phyloP scores from a whole-genome alignment of 768 basidiomycete genomes.

The Suillus ampliporus region DNA sequence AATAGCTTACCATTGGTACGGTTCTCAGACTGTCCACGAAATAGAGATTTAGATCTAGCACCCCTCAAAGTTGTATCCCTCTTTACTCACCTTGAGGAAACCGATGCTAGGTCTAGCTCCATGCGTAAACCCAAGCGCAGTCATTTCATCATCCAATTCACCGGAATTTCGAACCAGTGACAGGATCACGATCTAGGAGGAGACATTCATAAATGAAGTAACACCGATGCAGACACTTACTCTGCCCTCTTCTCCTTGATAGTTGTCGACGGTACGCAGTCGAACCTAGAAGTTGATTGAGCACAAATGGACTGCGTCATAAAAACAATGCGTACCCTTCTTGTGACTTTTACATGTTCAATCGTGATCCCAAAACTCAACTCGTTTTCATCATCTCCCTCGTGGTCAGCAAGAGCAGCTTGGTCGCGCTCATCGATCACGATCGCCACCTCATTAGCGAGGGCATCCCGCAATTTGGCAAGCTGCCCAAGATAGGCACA shows the following conservation, averaged over 20 bases:
- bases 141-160: constrained; percentile 42
- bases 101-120: constrained; percentile 55
- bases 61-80: neutral
- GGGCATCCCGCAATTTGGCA: constrained; percentile 47
- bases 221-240: constrained; percentile 34
- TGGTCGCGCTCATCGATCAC: constrained; percentile 74
- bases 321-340: constrained; percentile 46
- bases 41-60: neutral
- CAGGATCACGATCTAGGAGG: constrained; percentile 66
- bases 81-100: constrained; percentile 64
- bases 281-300: constrained; percentile 50
- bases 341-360: constrained; percentile 57
- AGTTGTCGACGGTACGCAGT: constrained; percentile 78
- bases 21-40: constrained; percentile 54
- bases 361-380: constrained; percentile 27
- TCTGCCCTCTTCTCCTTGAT: constrained; percentile 76
- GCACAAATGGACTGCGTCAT: neutral
- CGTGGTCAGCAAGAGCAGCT: constrained; percentile 59
- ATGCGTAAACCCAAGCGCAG: constrained; percentile 19
- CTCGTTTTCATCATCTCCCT: constrained; percentile 41
- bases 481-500: constrained; percentile 61
- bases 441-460: constrained; percentile 57
- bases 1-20: constrained; percentile 54
- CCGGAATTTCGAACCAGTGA: constrained; percentile 78
- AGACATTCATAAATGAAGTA: neutral